These are phyloP conservation scores for Daldinia vernicosa DNA, from an alignment of 495 filamentous ascomycete species.

Conservation along the genomic window DNA sequence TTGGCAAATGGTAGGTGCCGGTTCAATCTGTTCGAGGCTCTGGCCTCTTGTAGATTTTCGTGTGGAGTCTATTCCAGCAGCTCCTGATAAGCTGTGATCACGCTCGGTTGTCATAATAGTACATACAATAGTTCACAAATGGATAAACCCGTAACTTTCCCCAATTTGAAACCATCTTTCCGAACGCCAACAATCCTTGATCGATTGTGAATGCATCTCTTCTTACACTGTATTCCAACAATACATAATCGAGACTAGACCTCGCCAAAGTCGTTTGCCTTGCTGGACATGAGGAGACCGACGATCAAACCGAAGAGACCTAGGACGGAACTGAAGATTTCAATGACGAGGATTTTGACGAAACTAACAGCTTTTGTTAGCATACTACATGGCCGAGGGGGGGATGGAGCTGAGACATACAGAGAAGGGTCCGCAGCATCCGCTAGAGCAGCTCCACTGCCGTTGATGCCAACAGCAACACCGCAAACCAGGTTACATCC, in stretches of 20 bases:
- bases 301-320: constrained; percentile 98
- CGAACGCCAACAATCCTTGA: constrained; percentile 40
- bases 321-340: constrained; percentile 98
- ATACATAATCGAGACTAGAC: constrained; percentile 40
- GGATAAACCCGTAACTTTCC: constrained; percentile 36
- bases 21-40: constrained; percentile 1
- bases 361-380: constrained; percentile 69
- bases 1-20: constrained; percentile 5
- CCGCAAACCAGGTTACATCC: constrained; percentile 96
- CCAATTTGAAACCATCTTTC: constrained; percentile 41
- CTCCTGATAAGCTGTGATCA: constrained; percentile 30
- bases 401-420: constrained; percentile 61
- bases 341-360: constrained; percentile 98
- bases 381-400: neutral
- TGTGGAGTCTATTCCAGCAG: constrained; percentile 35
- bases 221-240: constrained; percentile 35
- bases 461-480: constrained; percentile 97
- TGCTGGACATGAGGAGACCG: constrained; percentile 84
- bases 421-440: constrained; percentile 93
- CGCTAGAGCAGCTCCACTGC: constrained; percentile 92
- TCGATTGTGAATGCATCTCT: constrained; percentile 40
- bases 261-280: constrained; percentile 77
- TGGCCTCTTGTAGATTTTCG: constrained; percentile 4
- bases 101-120: constrained; percentile 34
- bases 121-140: constrained; percentile 39